Conservation (phyloP, 1,284 basidiomycete genomes). For the Trichosporon faecale region DNA sequence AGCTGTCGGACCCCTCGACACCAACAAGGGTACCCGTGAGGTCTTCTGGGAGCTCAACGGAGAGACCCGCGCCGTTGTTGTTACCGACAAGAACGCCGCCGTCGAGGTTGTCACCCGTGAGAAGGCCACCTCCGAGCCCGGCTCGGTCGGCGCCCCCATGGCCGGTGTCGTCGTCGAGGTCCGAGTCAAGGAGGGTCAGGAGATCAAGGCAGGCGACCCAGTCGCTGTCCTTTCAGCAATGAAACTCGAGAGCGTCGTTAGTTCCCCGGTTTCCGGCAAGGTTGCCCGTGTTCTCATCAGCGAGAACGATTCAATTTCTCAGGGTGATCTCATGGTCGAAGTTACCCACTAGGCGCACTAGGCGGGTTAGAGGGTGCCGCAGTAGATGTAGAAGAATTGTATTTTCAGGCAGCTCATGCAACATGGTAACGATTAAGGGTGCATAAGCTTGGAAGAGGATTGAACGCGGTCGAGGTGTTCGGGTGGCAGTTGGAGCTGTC, state of each 20-base stretch:
- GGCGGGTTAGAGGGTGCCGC: too few species aligned
- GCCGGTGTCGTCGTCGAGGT: slow-evolving; percentile 85
- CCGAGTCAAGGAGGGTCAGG: slow-evolving; percentile 90
- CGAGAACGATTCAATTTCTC: slow-evolving; percentile 56
- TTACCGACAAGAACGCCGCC: slow-evolving; percentile 93
- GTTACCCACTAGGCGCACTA: slow-evolving; percentile 39
- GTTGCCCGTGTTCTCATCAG: slow-evolving; percentile 85
- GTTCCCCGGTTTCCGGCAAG: slow-evolving; percentile 87
- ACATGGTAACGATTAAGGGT: not conserved
- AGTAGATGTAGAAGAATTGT: not conserved
- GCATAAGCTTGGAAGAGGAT: too few species aligned
- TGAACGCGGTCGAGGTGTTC: too few species aligned
- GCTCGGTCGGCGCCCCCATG: slow-evolving; percentile 93
- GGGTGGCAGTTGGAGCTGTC: too few species aligned
- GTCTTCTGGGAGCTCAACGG: slow-evolving; percentile 98
- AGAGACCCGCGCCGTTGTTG: slow-evolving; percentile 80
- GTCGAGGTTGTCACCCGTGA: slow-evolving; percentile 89
- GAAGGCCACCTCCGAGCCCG: slow-evolving; percentile 88
- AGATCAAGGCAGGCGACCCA: slow-evolving; percentile 92
- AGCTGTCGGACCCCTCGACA: slow-evolving; percentile 89
- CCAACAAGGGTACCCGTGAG: slow-evolving; percentile 86
- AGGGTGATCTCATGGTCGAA: slow-evolving; percentile 51
- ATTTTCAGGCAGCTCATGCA: not conserved
- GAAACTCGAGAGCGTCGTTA: slow-evolving; percentile 92
- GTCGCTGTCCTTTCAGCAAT: slow-evolving; percentile 73